Base-by-base conservation (phyloP, 768 basidiomycete species). In the Leccinum sublutescens region DNA sequence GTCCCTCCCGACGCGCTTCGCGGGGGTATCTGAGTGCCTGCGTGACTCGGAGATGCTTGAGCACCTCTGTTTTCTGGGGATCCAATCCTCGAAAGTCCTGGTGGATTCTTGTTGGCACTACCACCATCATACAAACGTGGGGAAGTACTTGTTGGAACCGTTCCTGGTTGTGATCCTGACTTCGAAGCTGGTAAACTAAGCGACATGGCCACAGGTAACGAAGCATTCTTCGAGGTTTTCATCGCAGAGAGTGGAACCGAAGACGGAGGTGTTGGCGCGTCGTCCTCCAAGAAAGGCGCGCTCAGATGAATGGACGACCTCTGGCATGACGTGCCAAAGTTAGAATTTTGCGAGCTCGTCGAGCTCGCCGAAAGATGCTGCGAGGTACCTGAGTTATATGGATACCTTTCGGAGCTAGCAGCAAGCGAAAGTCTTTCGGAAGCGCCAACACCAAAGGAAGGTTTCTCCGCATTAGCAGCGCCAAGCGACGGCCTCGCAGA, bases 391-490 rank as follows among this genome's bases (percentile, higher is more conserved):
- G 49, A 21, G 31, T 55, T 38, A 48, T 73, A 63, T 14, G 59
- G 14, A 19, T 50, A 29, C 29, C 59, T 43, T 25, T 70, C 66
- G 0, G 72, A 47, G 48, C 52, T 21, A 9, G 60, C 54, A 49
- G 50, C 60, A 23, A 74, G 56, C 7, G 59, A 40, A 45, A 57
- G 55, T 54, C 65, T 62, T 25, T 72, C 71, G 3, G 72, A 57
- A 21, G 55, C 17, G 2, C 50, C 23, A 17, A 49, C 27, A 48
- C 58, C 55, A 33, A 71, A 64, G 1, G 57, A 60, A 33, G 59
- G 55, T 47, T 56, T 65, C 27, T 71, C 72, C 17, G 62, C 49
- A 55, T 29, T 43, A 11, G 59, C 52, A 14, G 58, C 58, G 36
- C 63, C 60, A 48, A 71, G 62, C 5, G 68, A 69, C 19, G 54